phyloP scores from a whole-genome alignment of 148 eudicot species.

The Camellia lanceoleosa region DNA sequence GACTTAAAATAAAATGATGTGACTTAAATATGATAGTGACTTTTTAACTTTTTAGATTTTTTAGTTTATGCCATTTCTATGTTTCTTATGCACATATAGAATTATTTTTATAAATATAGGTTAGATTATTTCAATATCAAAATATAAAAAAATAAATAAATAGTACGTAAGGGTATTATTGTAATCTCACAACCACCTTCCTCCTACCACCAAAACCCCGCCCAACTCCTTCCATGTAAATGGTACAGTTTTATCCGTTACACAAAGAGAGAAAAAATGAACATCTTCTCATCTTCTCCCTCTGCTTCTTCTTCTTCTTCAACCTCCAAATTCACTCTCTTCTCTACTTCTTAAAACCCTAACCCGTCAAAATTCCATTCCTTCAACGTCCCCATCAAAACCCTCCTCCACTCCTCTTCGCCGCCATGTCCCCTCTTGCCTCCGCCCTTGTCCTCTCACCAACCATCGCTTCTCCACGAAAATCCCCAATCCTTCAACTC shows the following conservation, averaged over 20 bases:
- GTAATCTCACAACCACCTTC: background rate
- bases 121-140: too few species aligned
- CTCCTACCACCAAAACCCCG: background rate
- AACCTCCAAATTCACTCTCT: conserved; percentile 35
- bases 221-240: conserved; percentile 7
- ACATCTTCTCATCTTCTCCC: conserved; percentile 20
- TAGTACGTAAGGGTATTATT: too few species aligned
- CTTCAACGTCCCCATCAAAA: conserved; percentile 35
- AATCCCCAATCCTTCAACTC: conserved; percentile 22
- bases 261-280: conserved; percentile 34
- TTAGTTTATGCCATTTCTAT: too few species aligned
- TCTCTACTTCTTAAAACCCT: conserved; percentile 32
- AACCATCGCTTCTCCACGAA: conserved; percentile 40
- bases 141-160: too few species aligned
- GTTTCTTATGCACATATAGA: too few species aligned
- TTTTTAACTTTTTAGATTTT: too few species aligned
- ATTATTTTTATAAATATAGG: too few species aligned
- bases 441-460: conserved; percentile 30
- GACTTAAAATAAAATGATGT: too few species aligned
- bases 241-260: conserved; percentile 18
- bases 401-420: conserved; percentile 33
- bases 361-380: conserved; percentile 36
- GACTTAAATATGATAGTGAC: too few species aligned
- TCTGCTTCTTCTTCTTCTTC: conserved; percentile 39
- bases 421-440: conserved; percentile 29